These are phyloP conservation scores for Lactarius evosmus DNA, from an alignment of 768 basidiomycete genomes.

Conservation along the genomic window DNA sequence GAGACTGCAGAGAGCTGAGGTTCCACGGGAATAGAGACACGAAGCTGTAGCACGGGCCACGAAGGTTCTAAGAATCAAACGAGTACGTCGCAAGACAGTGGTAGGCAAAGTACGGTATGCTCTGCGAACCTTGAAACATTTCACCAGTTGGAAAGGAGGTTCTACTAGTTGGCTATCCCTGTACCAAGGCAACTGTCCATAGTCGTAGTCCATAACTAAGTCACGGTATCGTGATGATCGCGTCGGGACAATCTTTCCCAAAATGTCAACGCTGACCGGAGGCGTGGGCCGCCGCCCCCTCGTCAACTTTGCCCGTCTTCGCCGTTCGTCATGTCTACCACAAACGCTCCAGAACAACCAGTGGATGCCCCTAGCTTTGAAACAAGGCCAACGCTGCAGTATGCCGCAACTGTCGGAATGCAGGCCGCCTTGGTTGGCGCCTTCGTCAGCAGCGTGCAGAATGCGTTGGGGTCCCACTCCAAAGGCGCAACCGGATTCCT, in stretches of 20 bases:
- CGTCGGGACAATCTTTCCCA: not conserved
- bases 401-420: conserved; percentile 56
- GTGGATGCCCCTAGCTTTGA: conserved; percentile 36
- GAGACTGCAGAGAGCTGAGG: conserved; percentile 5
- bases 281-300: not conserved
- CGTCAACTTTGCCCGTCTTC: not conserved
- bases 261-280: conserved; percentile 17
- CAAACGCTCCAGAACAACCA: conserved; percentile 12
- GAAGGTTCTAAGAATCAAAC: conserved; percentile 45
- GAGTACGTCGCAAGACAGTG: conserved; percentile 30
- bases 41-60: conserved; percentile 37
- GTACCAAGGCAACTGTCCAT: conserved; percentile 33
- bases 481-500: conserved; percentile 82
- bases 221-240: not conserved
- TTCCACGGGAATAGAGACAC: conserved; percentile 29
- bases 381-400: conserved; percentile 52
- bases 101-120: not conserved
- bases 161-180: conserved; percentile 32
- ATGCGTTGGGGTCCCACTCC: conserved; percentile 73
- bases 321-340: conserved; percentile 20
- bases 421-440: conserved; percentile 64
- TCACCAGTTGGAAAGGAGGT: conserved; percentile 43
- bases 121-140: conserved; percentile 45
- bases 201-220: conserved; percentile 18
- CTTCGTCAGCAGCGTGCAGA: conserved; percentile 72